These are phyloP conservation scores for Artemisia princeps DNA, from an alignment of 140 eudicot genomes.

Conservation along the genomic window DNA sequence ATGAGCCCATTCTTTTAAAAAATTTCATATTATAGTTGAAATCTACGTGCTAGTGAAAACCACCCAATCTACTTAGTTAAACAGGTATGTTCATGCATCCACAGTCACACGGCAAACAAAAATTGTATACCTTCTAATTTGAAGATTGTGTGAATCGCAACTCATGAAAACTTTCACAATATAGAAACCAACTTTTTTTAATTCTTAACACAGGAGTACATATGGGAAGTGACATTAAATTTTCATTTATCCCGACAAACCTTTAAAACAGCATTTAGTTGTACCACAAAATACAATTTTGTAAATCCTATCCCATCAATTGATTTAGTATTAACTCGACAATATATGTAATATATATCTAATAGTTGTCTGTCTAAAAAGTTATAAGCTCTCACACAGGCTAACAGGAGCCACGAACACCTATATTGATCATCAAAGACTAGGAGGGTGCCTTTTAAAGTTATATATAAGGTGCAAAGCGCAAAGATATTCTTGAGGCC, in stretches of 20 bases:
- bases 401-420: too few species aligned
- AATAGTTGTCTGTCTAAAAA: background rate
- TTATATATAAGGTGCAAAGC: too few species aligned
- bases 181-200: background rate
- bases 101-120: constrained; percentile 8
- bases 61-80: constrained; percentile 3
- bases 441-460: too few species aligned
- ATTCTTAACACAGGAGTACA: background rate
- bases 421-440: too few species aligned
- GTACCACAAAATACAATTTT: background rate
- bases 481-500: too few species aligned
- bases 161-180: background rate
- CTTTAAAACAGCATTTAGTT: too few species aligned
- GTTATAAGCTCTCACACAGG: background rate
- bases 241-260: background rate
- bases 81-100: constrained; percentile 15
- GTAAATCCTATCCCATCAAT: constrained; percentile 13
- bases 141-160: background rate
- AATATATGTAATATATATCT: background rate
- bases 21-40: background rate
- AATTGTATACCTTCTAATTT: background rate
- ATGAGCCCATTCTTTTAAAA: background rate
- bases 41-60: constrained; percentile 12
- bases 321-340: background rate
- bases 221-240: background rate